A percentile compares a stretch with the other conserved stretches of the same genome.
Conservation (phyloP, 768 basidiomycete genomes). For the Boletus tylopilopsis region DNA sequence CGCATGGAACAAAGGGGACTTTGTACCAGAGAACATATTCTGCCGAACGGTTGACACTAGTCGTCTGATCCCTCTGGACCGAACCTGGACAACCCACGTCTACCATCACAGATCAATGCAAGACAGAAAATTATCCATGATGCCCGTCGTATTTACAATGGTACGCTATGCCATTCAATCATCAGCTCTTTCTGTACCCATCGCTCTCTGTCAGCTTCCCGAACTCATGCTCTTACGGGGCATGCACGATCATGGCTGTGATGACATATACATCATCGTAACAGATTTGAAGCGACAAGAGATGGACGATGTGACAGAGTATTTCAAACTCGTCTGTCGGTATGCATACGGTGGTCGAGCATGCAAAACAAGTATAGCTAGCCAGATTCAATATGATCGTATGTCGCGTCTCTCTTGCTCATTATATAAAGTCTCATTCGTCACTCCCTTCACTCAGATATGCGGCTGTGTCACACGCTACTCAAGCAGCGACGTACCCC, state of each 20-base stretch:
- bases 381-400: constrained; percentile 70
- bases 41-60: constrained; percentile 77
- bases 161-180: constrained; percentile 34
- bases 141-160: constrained; percentile 80
- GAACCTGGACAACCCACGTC: constrained; percentile 79
- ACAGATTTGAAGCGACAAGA: constrained; percentile 76
- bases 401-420: constrained; percentile 27
- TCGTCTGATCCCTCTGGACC: constrained; percentile 73
- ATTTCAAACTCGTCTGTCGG: constrained; percentile 71
- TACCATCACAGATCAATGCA: constrained; percentile 76
- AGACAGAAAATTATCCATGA: constrained; percentile 69
- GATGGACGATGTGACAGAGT: constrained; percentile 77
- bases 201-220: constrained; percentile 48
- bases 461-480: constrained; percentile 64
- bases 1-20: constrained; percentile 62
- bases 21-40: constrained; percentile 76
- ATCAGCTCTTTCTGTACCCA: neutral
- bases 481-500: constrained; percentile 69
- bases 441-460: constrained; percentile 37
- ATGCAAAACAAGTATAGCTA: constrained; percentile 62
- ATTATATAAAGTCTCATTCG: constrained; percentile 4
- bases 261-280: constrained; percentile 75
- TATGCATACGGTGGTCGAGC: constrained; percentile 59
- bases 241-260: constrained; percentile 78
- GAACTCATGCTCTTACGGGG: constrained; percentile 77